These are phyloP conservation scores for Haplosporangium gracile DNA, from an alignment of 192 early-diverging fungal genomes.

Conservation along the genomic window DNA sequence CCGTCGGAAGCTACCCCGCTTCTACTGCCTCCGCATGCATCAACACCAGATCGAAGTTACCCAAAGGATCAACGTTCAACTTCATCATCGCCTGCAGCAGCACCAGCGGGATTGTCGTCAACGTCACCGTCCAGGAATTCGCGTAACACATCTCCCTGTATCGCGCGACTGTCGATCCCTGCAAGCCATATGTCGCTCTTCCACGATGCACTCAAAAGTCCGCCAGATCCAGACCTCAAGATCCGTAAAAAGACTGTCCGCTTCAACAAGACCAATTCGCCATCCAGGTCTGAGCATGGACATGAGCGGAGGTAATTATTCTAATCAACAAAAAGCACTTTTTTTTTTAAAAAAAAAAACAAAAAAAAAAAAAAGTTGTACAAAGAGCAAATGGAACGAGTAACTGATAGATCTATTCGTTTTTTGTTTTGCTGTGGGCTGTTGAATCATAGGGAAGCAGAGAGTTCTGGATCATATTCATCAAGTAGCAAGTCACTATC, in stretches of 20 bases:
- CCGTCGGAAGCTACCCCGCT: not conserved
- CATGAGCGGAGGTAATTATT: constrained; percentile 49
- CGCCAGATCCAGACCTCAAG: constrained; percentile 23
- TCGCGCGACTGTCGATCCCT: constrained; percentile 27
- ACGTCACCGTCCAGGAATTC: not conserved
- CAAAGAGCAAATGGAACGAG: too few relatives aligned
- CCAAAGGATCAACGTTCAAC: not conserved
- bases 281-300: constrained; percentile 21
- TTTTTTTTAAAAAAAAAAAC: too few relatives aligned
- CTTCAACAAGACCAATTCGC: constrained; percentile 6
- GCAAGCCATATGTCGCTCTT: constrained; percentile 18
- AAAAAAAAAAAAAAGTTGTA: too few relatives aligned
- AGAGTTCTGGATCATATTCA: not conserved
- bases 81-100: not conserved
- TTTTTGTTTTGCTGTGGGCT: not conserved
- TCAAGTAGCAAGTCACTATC: not conserved
- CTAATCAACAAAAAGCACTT: too few relatives aligned
- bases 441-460: not conserved
- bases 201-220: constrained; percentile 1
- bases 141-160: not conserved
- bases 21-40: not conserved
- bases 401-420: too few relatives aligned
- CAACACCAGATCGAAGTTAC: not conserved
- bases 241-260: constrained; percentile 45
- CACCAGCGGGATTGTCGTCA: not conserved